Conservation (phyloP, 306 rosid species). For the Vigna angularis region DNA sequence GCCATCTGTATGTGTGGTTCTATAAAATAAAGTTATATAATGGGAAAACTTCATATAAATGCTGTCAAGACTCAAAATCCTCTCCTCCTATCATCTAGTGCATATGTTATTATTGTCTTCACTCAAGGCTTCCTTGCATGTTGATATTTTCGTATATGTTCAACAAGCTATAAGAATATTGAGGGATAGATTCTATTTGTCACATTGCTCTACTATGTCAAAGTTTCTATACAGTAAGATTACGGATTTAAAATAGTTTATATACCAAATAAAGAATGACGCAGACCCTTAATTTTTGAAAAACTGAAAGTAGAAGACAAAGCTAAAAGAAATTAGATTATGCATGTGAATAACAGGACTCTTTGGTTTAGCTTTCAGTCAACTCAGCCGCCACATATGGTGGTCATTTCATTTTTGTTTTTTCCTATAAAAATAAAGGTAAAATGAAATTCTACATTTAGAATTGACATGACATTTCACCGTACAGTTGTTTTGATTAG, state of each 20-base stretch:
- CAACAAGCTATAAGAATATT: background rate
- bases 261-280: background rate
- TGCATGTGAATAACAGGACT: constrained; percentile 45
- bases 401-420: background rate
- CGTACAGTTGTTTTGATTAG: constrained; percentile 42
- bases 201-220: background rate
- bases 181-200: background rate
- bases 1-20: constrained; percentile 43
- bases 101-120: background rate
- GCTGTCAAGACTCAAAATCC: background rate
- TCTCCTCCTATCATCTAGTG: background rate
- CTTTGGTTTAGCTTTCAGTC: constrained; percentile 43
- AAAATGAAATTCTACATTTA: constrained; percentile 43
- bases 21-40: constrained; percentile 41
- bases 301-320: constrained; percentile 41
- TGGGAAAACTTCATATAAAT: constrained; percentile 12
- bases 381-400: constrained; percentile 34
- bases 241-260: constrained; percentile 8
- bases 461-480: constrained; percentile 49
- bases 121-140: background rate
- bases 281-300: constrained; percentile 24
- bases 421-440: constrained; percentile 42
- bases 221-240: background rate
- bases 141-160: background rate
- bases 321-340: constrained; percentile 29